Percentiles rank a stretch among this genome's conserved stretches.
Conservation (phyloP, 1,284 basidiomycete genomes). For the Sphaerobolus stellatus region DNA sequence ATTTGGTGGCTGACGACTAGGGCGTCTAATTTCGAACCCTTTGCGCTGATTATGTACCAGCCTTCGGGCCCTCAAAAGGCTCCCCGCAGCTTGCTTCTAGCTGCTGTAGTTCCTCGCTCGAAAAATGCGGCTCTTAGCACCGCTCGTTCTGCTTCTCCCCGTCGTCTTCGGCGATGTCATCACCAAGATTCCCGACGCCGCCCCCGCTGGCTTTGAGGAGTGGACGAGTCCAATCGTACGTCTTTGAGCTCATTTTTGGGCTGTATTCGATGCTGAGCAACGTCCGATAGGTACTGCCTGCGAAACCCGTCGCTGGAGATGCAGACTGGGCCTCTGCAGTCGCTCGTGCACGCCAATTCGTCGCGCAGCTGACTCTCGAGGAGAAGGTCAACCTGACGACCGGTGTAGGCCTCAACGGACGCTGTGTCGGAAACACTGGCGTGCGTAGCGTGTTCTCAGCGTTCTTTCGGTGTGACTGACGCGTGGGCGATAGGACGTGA, state of each 20-base stretch:
- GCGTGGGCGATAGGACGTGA: slow-evolving; percentile 13
- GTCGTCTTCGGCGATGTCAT: slow-evolving; percentile 6
- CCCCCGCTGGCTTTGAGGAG: slow-evolving; percentile 10
- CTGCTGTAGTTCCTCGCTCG: too few species aligned
- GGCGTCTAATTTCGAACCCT: too few species aligned
- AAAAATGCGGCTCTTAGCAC: too few species aligned
- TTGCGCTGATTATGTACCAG: too few species aligned
- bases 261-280: not conserved
- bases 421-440: slow-evolving; percentile 64
- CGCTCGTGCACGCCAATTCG: slow-evolving; percentile 46
- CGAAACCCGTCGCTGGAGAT: slow-evolving; percentile 3
- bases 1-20: too few species aligned
- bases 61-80: too few species aligned
- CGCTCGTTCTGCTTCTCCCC: not conserved
- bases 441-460: slow-evolving; percentile 15
- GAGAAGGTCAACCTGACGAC: slow-evolving; percentile 55
- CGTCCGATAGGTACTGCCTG: slow-evolving; percentile 2
- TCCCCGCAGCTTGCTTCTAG: too few species aligned
- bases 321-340: slow-evolving; percentile 45
- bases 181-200: slow-evolving; percentile 8
- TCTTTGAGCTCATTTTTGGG: not conserved
- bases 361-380: too few species aligned
- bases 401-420: slow-evolving; percentile 50
- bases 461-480: not conserved
- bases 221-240: slow-evolving; percentile 8